Base-by-base conservation (phyloP, 768 basidiomycete species). In the Naematelia encephala region DNA sequence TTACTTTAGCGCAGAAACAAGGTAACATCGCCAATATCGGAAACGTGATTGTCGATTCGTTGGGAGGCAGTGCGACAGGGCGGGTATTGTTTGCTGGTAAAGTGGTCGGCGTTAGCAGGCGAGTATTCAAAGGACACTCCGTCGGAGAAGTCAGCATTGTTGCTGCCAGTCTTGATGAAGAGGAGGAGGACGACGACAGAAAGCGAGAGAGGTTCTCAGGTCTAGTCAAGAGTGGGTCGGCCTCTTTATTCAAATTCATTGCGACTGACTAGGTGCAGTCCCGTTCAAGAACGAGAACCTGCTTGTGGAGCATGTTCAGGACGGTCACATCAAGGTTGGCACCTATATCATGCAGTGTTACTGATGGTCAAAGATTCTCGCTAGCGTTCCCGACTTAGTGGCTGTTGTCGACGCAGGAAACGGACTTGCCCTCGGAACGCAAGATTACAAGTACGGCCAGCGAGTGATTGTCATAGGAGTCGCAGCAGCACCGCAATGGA, bases 301-400 rank as follows among this genome's bases (percentile, higher is more conserved):
- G 16, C 21, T 55, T 34, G 48, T 44, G 25, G 47, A 60, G 39
- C 62, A 61, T 39, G 52, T 42, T 27, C 27, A 57, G 5, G 50
- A 63, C 39, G 58, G 59, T 16, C 25, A 49, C 14, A 59, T 44
- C 8, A 61, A 49, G 58, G 62, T 63, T 23, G 56, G 61, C 8
- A n/a, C n/a, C n/a, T n/a, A n/a, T n/a, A n/a, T n/a, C n/a, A n/a
- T n/a, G n/a, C n/a, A n/a, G n/a, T n/a, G n/a, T n/a, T n/a, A n/a
- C n/a, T n/a, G n/a, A n/a, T n/a, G n/a, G n/a, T n/a, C 14, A 26
- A 16, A 22, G 51, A 61, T 57, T 46, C 22, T 59, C 1, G 82
- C 81, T 27, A 80, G 81, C 30, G 86, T 87, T 16, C 86, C 86
- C 3, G 86, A 87, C 70, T 78, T 87, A 22, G 85, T 87, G 53